phyloP scores from a whole-genome alignment of 441 rosid species.

The Cnidoscolus chayamansa region DNA sequence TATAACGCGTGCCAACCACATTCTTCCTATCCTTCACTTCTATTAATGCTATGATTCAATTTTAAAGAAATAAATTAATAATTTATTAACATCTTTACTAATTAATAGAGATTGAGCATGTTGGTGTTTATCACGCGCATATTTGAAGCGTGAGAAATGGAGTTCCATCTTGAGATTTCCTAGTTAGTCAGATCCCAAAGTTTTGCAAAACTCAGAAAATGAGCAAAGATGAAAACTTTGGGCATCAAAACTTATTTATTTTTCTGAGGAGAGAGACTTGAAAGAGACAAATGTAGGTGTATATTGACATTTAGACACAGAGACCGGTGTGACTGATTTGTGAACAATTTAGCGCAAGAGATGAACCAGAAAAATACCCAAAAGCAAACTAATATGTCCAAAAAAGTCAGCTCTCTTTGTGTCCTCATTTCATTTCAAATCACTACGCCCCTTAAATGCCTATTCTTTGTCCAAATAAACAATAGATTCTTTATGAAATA shows the following conservation, averaged over 20 bases:
- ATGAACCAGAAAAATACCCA: neutral
- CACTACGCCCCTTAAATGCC: neutral
- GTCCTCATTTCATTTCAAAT: constrained; percentile 17
- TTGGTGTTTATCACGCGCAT: neutral
- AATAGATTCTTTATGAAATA: constrained; percentile 28
- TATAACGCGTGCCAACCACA: constrained; percentile 2
- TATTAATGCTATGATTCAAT: too few species aligned
- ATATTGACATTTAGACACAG: constrained; percentile 17
- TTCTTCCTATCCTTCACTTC: neutral
- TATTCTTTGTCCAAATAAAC: constrained; percentile 23
- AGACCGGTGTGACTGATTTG: neutral
- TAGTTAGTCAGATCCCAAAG: neutral
- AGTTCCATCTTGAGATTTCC: neutral
- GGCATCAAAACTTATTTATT: neutral
- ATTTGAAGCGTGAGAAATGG: neutral
- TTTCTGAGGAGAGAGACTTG: too few species aligned
- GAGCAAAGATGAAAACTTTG: neutral
- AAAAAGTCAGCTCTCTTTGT: constrained; percentile 44
- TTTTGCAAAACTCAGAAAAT: neutral
- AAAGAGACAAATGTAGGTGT: constrained; percentile 31
- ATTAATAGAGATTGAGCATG: too few species aligned
- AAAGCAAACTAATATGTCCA: neutral
- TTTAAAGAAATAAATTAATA: too few species aligned
- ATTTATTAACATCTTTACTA: too few species aligned
- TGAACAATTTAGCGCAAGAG: neutral